Base-by-base conservation (phyloP, 1,139 yeast species). In the Meyerozyma smithsonii region DNA sequence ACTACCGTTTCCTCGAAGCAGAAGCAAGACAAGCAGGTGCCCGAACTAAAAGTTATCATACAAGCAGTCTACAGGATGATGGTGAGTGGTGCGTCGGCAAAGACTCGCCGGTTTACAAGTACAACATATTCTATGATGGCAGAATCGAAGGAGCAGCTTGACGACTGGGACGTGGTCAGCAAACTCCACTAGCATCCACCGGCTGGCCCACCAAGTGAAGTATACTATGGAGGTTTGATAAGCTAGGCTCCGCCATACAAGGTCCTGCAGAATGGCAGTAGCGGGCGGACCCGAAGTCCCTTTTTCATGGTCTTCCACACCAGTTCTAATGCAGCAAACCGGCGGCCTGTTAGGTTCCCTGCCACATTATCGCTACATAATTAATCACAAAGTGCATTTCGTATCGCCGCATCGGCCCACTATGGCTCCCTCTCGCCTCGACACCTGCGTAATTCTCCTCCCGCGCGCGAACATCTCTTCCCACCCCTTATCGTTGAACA, bases 81-180 rank as follows among this genome's bases (percentile, higher is more conserved):
- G 45, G 47, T 52, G 24, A 43, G 39, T 35, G 54, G 53, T 25
- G 24, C 41, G 24, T 17, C 34, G 3, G n/a, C 34, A 8, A 8
- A 14, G 5, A 18, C 34, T 17, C 20, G 23, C 8, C 20, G 16
- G n/a, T 30, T 30, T 11, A n/a, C 34, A n/a, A 18, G 34, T 21
- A 30, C 21, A 11, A 30, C 38, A 26, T 32, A n/a, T 11, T 40
- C 47, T 11, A 42, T 46, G 43, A 37, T 48, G 47, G 47, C 42
- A 39, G 66, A 65, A 44, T 55, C 66, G 1, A 62, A 56, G 42
- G 49, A 55, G 8, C 64, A 60, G 39, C 45, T 62, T 24, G 69
- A 64, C 18, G 74, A 68, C 28, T 70, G 76, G 76, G 74, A 68
- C 45, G 55, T 69, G 21, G 67, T 70, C 4, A 67, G 74, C 42